Evolutionary conservation across 2,329 filamentous ascomycete species (phyloP), one percentile per base, ranked within the genome.

Genomic region (Esteya vermicola): DNA sequence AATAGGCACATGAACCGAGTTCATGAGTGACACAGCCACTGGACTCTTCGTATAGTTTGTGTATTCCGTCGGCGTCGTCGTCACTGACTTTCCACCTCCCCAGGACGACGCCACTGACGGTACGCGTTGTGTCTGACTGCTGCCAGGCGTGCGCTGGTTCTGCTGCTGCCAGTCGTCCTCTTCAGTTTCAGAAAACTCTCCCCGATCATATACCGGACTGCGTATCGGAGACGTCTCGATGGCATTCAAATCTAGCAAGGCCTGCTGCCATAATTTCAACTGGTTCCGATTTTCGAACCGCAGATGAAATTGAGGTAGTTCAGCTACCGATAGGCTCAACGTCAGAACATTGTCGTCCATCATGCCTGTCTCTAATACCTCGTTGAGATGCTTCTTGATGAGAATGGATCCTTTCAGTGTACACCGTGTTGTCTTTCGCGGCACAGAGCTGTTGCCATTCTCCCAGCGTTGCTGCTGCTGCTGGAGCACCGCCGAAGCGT

Each of bases 351-450:
- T 80, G 48, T 93, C 84, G 50, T 94, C 88, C 58, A 65, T 67
- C 43, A 56, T 65, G 39, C 74, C 74, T 7, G 72, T 75, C 57
- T 95, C 86, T 16, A 65, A 63, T 20, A 96, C 85, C 49, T 91
- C 83, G 54, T 91, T 93, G 33, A 98, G 69, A 56, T 98, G 91
- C 65, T 93, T 95, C 65, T 93, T 95, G 60, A 98, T 96, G 46
- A 98, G 67, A 49, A 98, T 98, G 1, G 91, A 96, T 16, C 91
- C 91, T 62, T 98, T 98, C 32, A 98, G 67, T 0, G 88, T 93
- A 65, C 82, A 95, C 47, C 84, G 76, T 4, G 77, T 76, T 9
- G 72, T 66, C 56, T 81, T 88, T 41, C 71, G 70, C 19, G 69
- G 70, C 16, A 26, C 19, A 4, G 27, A 39, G 5, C 66, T 64